phyloP scores from a whole-genome alignment of 345 rosid genomes.

The Atalantia buxifolia region DNA sequence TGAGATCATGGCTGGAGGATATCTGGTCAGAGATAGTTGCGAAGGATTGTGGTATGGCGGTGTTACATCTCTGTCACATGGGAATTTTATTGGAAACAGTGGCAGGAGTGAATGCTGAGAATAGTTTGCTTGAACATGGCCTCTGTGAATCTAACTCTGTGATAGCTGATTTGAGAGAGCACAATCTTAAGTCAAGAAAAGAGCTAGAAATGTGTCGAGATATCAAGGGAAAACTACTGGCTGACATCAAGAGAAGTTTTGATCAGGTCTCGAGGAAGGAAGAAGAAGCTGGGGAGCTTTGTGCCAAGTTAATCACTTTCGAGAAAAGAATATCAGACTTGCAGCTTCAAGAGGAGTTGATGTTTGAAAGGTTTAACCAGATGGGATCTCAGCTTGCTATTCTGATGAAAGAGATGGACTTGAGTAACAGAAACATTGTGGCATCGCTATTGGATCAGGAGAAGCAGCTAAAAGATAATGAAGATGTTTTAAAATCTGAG shows the following conservation, averaged over 20 bases:
- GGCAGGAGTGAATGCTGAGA: conserved; percentile 79
- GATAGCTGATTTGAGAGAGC: conserved; percentile 70
- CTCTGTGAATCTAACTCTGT: conserved; percentile 64
- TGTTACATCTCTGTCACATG: conserved; percentile 86
- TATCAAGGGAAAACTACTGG: conserved; percentile 75
- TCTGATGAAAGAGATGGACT: conserved; percentile 74
- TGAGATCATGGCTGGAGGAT: conserved; percentile 74
- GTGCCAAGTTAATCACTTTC: conserved; percentile 53
- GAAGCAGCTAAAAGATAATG: conserved; percentile 44
- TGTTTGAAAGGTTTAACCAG: conserved; percentile 78
- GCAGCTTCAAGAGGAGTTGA: conserved; percentile 81
- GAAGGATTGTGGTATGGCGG: conserved; percentile 89
- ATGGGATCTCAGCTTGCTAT: conserved; percentile 78
- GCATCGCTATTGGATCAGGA: conserved; percentile 56
- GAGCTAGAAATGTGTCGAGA: conserved; percentile 78
- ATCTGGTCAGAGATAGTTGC: conserved; percentile 87
- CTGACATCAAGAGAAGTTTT: conserved; percentile 81
- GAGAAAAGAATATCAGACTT: conserved; percentile 64
- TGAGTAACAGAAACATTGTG: conserved; percentile 42
- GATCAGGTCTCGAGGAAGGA: conserved; percentile 76
- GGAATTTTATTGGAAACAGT: conserved; percentile 82
- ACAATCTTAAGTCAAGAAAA: conserved; percentile 57
- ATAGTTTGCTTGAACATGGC: conserved; percentile 80
- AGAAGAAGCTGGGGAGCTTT: conserved; percentile 63
- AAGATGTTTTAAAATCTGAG: conserved; percentile 46